phyloP scores from a whole-genome alignment of 2,329 filamentous ascomycete genomes.

The Aspergillus unguis region DNA sequence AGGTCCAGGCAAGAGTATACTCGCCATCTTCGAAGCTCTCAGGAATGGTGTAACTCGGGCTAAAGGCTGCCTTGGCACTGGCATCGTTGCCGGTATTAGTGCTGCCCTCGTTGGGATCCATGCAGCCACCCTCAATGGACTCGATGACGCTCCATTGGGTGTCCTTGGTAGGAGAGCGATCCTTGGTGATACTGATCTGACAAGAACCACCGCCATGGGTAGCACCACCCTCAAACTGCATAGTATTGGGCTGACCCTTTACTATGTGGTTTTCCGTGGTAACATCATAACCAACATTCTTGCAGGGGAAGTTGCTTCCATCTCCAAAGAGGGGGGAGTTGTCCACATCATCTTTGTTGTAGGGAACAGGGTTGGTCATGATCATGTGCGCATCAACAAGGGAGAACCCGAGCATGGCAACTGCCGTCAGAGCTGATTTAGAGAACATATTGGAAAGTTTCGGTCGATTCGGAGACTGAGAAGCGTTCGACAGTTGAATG shows the following conservation, averaged over 20 bases:
- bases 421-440: constrained; percentile 27
- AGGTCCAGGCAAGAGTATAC: constrained; percentile 84
- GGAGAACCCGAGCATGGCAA: constrained; percentile 53
- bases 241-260: constrained; percentile 59
- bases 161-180: constrained; percentile 62
- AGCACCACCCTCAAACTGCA: constrained; percentile 68
- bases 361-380: constrained; percentile 67
- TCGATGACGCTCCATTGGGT: constrained; percentile 86
- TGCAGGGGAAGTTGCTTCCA: constrained; percentile 80
- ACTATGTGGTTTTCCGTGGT: constrained; percentile 57
- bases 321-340: constrained; percentile 62
- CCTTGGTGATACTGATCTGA: constrained; percentile 81
- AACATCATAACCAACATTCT: constrained; percentile 51
- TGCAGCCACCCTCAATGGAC: constrained; percentile 82
- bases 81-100: constrained; percentile 59
- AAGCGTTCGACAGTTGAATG: constrained; percentile 21
- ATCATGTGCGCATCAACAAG: constrained; percentile 70
- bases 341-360: constrained; percentile 43
- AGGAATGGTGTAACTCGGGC: constrained; percentile 70
- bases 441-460: constrained; percentile 26
- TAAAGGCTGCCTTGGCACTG: constrained; percentile 46
- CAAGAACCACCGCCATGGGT: constrained; percentile 90
- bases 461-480: constrained; percentile 13
- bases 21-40: constrained; percentile 68
- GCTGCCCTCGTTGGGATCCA: constrained; percentile 55